These are phyloP conservation scores for Leishmania tropica DNA, from an alignment of 208 protist species.

Conservation along the genomic window DNA sequence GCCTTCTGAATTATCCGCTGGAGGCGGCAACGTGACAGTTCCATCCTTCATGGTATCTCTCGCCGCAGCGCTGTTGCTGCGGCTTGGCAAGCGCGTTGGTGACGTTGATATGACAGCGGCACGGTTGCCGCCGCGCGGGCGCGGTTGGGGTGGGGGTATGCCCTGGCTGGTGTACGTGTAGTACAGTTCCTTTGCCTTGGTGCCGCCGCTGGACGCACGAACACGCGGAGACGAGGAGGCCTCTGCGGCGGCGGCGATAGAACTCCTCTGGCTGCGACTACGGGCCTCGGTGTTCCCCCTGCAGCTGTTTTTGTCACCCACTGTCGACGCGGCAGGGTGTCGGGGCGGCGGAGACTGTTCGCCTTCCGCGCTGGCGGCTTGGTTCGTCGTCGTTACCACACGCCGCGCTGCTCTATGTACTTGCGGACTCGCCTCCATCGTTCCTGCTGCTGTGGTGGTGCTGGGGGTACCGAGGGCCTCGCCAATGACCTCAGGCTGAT, in stretches of 20 bases:
- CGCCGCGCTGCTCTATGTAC: neutral
- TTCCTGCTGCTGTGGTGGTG: neutral
- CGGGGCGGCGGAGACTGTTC: constrained; percentile 14
- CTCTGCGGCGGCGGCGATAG: neutral
- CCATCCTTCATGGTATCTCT: neutral
- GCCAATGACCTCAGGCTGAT: constrained; percentile 22
- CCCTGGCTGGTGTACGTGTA: constrained; percentile 32
- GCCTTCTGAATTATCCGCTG: neutral
- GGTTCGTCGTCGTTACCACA: neutral
- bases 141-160: neutral
- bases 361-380: neutral
- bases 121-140: neutral
- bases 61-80: neutral
- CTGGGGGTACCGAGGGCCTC: neutral
- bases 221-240: neutral
- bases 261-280: neutral
- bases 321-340: neutral
- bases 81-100: neutral
- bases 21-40: neutral
- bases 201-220: constrained; percentile 1
- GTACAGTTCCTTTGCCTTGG: constrained; percentile 21
- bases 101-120: neutral
- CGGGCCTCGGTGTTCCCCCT: neutral
- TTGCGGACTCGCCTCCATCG: neutral
- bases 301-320: neutral